These are phyloP conservation scores for Trichocladium antarcticum DNA, from an alignment of 495 filamentous ascomycete species.

Conservation along the genomic window DNA sequence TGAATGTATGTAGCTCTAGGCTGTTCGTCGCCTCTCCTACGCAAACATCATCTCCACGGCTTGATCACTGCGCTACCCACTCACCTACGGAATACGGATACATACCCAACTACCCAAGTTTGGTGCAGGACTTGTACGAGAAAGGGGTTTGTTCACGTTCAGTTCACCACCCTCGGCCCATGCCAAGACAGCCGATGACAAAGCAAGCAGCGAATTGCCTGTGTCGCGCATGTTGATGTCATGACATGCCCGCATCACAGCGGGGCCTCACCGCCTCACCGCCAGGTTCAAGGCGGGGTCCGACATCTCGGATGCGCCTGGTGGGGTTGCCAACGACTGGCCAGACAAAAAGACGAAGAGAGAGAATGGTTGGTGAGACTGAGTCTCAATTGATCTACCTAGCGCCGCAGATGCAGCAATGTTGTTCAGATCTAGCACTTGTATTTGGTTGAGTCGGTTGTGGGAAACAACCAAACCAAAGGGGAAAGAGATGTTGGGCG, in stretches of 20 bases:
- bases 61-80: too few relatives aligned
- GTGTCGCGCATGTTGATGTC: conserved; percentile 11
- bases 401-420: conserved; percentile 17
- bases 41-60: too few relatives aligned
- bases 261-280: conserved; percentile 11
- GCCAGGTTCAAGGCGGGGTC: too few relatives aligned
- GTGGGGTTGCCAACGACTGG: background rate
- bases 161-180: too few relatives aligned
- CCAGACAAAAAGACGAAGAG: background rate
- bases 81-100: too few relatives aligned
- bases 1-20: too few relatives aligned
- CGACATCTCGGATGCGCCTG: background rate
- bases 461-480: conserved; percentile 7
- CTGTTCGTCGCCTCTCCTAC: too few relatives aligned
- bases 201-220: conserved; percentile 7
- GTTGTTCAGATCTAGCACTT: conserved; percentile 23
- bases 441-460: conserved; percentile 12
- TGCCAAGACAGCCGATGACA: conserved; percentile 2
- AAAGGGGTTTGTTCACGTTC: too few relatives aligned
- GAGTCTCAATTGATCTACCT: conserved; percentile 20
- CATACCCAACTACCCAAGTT: too few relatives aligned
- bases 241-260: conserved; percentile 6
- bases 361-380: conserved; percentile 4
- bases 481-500: conserved; percentile 14
- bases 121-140: too few relatives aligned